Evolutionary conservation across 495 filamentous ascomycete species (phyloP), one percentile per base, ranked within the genome.

Genomic region (Hypomontagnella submonticulosa): DNA sequence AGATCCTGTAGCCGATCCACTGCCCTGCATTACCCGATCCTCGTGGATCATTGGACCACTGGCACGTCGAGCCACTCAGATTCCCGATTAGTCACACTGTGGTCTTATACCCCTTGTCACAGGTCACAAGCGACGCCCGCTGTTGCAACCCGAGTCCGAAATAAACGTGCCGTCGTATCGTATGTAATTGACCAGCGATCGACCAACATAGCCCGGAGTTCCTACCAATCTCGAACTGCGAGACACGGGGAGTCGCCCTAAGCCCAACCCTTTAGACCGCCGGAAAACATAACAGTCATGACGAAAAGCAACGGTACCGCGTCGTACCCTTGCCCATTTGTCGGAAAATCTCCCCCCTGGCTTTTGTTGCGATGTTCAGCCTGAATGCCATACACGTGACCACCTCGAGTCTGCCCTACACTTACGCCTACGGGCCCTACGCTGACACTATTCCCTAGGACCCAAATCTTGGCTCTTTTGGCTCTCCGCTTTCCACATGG

Each of bases 1-100:
- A 69, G 65, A 68, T 68, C 60, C 66, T 69, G 38, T 69, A 42
- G 60, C 58, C 50, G 63, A 73, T 67, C 63, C 69, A 63, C 66
- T 44, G 38, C 66, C 51, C 59, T 67, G 60, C 67, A 66, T 71
- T 63, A 41, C 60, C 66, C 55, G 55, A 63, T 60, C 63, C 44
- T 36, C 44, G 49, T 49, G 54, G 36, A 57, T 52, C 13, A 57
- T 46, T 61, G 61, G 57, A 48, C 47, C 30, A 65, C 48, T 67
- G 67, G 61, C n/a, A 53, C 57, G 32, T 57, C 16, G 4, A 56
- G 38, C 54, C 34, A 58, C 36, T 47, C 15, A 37, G 47, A 55
- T 63, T 56, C 37, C 23, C 44, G 60, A 59, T 55, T 69, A 59
- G 60, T 63, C 55, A 60, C 66, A 56, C 42, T 69, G 49, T 37